Base-by-base conservation (phyloP, 78 protist species). In the Andalucia godoyi region DNA sequence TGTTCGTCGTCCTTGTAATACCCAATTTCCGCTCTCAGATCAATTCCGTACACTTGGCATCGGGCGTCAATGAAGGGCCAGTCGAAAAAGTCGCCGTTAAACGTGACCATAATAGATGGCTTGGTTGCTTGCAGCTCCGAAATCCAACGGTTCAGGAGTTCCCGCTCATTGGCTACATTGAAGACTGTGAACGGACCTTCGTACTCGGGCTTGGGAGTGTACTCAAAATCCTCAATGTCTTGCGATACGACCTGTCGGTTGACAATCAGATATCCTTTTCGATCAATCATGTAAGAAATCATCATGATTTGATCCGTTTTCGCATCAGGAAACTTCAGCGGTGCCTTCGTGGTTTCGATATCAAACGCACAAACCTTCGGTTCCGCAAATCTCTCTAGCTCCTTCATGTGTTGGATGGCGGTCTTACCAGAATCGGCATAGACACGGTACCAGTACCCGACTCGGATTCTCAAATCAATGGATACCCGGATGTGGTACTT, bases 1-100 rank as follows among this genome's bases (percentile, higher is more conserved):
- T 73, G 82, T 6, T 52, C 51, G 38, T 0, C 15, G 53, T 64
- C 57, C 2, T 25, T n/a, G 3, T 25, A 10, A 72, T 62, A 47
- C 18, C 94, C 85, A 49, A 89, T 80, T 57, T 77, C 87, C 10
- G 57, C 36, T 36, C 3, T 32, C 86, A 90, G 33, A 61, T 34
- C 27, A 17, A 95, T 37, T 32, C 70, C 29, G 45, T 59, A 62
- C 34, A 18, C 13, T 4, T n/a, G 23, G 6, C 93, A 73, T 2
- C 99, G 64, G 0, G 72, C 53, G 33, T 94, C 96, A 13, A 97
- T 70, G 74, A 88, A 97, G 0, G 99, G 99, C 94, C 92, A 97
- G 76, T 97, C 99, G 83, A 97, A 97, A 40, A 40, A 66, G 66
- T 97, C 99, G 29, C 99, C 99, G 90, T 97, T 96, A 72, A 61